Base-by-base conservation (phyloP, 352 stramenopile genomes). In the Globisporangium orthogonon region DNA sequence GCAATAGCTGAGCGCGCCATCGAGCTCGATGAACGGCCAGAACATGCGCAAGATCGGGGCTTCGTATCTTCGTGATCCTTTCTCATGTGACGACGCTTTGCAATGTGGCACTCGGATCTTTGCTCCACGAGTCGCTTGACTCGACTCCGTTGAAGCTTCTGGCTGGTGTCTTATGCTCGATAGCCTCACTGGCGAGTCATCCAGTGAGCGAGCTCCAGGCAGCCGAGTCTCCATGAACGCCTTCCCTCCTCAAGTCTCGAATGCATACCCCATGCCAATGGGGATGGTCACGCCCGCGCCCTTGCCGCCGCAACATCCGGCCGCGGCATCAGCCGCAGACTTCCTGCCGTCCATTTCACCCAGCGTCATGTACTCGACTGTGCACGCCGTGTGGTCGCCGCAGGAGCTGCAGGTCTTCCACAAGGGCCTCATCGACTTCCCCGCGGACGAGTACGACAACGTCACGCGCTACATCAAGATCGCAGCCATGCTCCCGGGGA, bases 381-480 rank as follows among this genome's bases (percentile, higher is more conserved):
- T 70, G 1, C 67, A 86, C 52, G 61, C 83, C 0, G 54, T 68
- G 11, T 92, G 83, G 83, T 69, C 74, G 7, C 31, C 66, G 0
- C 74, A 88, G 35, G 83, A 92, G 55, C 70, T 89, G 31, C 79
- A 92, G 52, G 66, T 73, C 23, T 66, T 92, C 31, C 77, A 85
- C 45, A 54, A 70, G 35, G 80, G 74, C 6, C 69, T 93, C 50
- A 56, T 60, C 0, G 69, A 80, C 40, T 93, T 83, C 62, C 73
- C 76, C 0, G 57, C 61, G 44, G 73, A 86, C 47, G 58, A 79
- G 31, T 87, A 79, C 60, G 80, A 91, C 58, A 89, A 87, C 53
- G 76, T 91, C 50, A 93, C 83, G n/a, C 74, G 80, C 9, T 93
- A 89, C 68, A 88, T 91, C 67, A 89, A 89, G 60, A 83, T 91